Conservation (phyloP, 2,329 filamentous ascomycete species). For the Penicillium sp. region DNA sequence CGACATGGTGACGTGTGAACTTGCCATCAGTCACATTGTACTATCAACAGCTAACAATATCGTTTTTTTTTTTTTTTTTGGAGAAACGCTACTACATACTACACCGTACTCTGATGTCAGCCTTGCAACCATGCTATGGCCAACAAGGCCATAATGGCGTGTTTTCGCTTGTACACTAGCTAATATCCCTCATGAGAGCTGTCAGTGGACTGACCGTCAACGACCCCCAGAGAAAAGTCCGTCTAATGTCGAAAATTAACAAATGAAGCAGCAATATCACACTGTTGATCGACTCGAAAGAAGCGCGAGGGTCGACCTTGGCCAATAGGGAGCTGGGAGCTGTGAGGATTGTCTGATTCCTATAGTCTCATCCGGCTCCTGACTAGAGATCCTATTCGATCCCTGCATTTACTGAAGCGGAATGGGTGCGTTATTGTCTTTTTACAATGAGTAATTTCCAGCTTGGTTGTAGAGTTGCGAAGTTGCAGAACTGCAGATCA, state of each 20-base stretch:
- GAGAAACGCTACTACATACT: not conserved
- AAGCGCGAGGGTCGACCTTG: not conserved
- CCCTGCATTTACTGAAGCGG: no score
- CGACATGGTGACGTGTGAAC: slow-evolving; percentile 20
- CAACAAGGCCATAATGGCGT: not conserved
- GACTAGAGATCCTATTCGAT: not conserved
- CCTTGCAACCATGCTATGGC: not conserved
- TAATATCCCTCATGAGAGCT: not conserved
- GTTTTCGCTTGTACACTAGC: not conserved
- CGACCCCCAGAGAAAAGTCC: not conserved
- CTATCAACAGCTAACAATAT: not conserved
- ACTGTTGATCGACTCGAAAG: not conserved
- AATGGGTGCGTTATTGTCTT: not conserved
- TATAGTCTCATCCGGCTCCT: not conserved
- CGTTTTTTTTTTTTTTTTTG: not conserved
- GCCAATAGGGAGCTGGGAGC: not conserved
- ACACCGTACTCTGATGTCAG: not conserved
- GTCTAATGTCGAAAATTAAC: not conserved
- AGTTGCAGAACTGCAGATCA: not conserved
- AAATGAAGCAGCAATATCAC: not conserved
- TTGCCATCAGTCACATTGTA: not conserved
- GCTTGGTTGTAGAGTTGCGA: not conserved
- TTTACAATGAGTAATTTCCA: not conserved
- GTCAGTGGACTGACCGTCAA: no score
- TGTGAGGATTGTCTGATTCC: not conserved